These are phyloP conservation scores for Piper betle DNA, from an alignment of 164 flowering plant genomes.

Conservation along the genomic window DNA sequence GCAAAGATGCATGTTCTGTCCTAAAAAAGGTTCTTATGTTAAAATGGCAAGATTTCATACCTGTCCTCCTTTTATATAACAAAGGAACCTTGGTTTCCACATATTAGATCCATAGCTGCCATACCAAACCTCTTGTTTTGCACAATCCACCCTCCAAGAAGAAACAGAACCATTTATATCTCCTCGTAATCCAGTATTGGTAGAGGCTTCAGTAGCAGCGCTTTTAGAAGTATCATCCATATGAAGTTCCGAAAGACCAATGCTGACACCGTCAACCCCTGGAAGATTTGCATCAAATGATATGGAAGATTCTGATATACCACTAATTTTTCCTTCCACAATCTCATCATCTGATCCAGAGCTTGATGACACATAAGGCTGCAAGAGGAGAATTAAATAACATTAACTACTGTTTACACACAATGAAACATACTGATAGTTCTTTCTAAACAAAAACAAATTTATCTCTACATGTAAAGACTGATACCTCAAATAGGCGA, in stretches of 20 bases:
- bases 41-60: conserved; percentile 20
- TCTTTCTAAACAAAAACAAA: too few species aligned
- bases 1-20: too few species aligned
- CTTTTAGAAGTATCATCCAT: conserved; percentile 1
- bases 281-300: conserved; percentile 8
- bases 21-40: too few species aligned
- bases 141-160: conserved; percentile 63
- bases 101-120: conserved; percentile 88
- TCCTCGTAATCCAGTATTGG: neutral
- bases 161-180: conserved; percentile 13
- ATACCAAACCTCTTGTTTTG: conserved; percentile 73
- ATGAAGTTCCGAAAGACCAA: conserved; percentile 22
- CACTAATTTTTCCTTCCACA: conserved; percentile 8
- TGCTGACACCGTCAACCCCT: conserved; percentile 21
- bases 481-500: conserved; percentile 32
- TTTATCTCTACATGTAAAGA: neutral
- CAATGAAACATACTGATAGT: too few species aligned
- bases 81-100: conserved; percentile 65
- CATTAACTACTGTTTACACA: too few species aligned
- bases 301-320: conserved; percentile 8
- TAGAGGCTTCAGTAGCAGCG: conserved; percentile 1
- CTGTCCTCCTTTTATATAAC: conserved; percentile 93
- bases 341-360: conserved; percentile 64
- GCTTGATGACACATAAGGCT: conserved; percentile 24
- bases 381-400: neutral